Conservation (phyloP, 2,329 filamentous ascomycete genomes). For the Elsinoe perseae region DNA sequence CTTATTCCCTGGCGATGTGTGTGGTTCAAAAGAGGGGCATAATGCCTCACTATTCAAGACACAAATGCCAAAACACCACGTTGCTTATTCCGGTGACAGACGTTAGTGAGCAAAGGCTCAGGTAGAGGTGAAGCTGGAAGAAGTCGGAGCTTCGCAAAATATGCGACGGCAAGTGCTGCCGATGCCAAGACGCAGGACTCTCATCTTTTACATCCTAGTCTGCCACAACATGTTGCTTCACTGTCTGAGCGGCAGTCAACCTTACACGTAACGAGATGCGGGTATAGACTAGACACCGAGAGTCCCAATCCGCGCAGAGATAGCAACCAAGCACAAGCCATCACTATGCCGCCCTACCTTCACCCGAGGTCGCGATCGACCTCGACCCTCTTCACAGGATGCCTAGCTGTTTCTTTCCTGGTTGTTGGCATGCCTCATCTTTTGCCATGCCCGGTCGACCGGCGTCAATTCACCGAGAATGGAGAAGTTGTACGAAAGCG, state of each 20-base stretch:
- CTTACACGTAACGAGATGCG: too few relatives aligned
- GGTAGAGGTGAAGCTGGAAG: not conserved
- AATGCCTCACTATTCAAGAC: too few relatives aligned
- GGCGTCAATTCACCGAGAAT: conserved; percentile 68
- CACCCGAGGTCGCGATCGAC: conserved; percentile 92
- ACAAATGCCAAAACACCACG: too few relatives aligned
- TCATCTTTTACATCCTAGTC: not conserved
- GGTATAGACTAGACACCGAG: too few relatives aligned
- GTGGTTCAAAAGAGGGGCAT: too few relatives aligned
- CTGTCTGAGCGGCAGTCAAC: too few relatives aligned
- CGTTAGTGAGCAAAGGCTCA: too few relatives aligned
- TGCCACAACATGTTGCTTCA: not conserved
- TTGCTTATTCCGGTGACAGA: too few relatives aligned
- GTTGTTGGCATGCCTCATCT: conserved; percentile 87
- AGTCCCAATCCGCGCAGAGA: not conserved
- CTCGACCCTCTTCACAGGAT: conserved; percentile 90
- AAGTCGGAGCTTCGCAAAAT: too few relatives aligned
- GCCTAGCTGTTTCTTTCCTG: conserved; percentile 78
- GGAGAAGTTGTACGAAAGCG: conserved; percentile 40
- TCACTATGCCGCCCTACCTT: conserved; percentile 69
- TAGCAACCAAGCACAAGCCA: too few relatives aligned
- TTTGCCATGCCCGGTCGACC: conserved; percentile 77
- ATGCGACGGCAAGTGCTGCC: not conserved
- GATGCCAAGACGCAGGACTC: not conserved
- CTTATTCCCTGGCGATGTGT: too few relatives aligned